Conservation (phyloP, 257 asterid species). For the Capsicum chinense region DNA sequence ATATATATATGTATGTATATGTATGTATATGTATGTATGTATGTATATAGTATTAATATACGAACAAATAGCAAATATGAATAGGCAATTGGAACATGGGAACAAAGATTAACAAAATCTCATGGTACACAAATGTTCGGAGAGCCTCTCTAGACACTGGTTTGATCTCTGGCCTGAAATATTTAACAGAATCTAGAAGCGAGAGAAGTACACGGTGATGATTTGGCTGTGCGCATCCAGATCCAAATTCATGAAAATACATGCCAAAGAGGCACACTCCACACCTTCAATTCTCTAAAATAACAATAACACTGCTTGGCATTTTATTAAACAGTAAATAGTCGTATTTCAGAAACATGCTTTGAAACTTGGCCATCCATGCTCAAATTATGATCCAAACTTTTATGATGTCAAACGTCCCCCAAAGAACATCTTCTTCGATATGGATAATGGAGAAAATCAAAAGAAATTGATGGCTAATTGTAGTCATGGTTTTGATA, state of each 20-base stretch:
- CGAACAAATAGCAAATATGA: slow-evolving; percentile 29
- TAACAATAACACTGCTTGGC: slow-evolving; percentile 63
- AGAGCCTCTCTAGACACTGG: slow-evolving; percentile 97
- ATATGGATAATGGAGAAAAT: not conserved
- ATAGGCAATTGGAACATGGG: not conserved
- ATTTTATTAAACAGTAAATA: slow-evolving; percentile 9
- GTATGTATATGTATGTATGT: no score
- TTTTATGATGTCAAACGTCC: not conserved
- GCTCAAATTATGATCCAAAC: not conserved
- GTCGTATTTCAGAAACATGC: slow-evolving; percentile 16
- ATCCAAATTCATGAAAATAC: slow-evolving; percentile 98
- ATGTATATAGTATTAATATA: slow-evolving; percentile 4
- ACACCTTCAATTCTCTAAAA: slow-evolving; percentile 98
- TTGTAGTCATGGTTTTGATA: no score
- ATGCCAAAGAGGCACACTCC: slow-evolving; percentile 96
- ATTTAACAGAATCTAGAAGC: slow-evolving; percentile 94
- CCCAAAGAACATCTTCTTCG: slow-evolving; percentile 9
- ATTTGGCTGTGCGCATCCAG: slow-evolving; percentile 95
- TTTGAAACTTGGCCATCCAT: slow-evolving; percentile 4
- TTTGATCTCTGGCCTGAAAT: slow-evolving; percentile 94
- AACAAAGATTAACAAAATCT: slow-evolving; percentile 72
- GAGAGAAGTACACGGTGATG: slow-evolving; percentile 98
- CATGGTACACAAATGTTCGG: slow-evolving; percentile 95
- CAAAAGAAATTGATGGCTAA: not conserved
- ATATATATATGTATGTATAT: no score